These are phyloP conservation scores for Globisporangium paroecandrum DNA, from an alignment of 352 stramenopile genomes.

Conservation along the genomic window DNA sequence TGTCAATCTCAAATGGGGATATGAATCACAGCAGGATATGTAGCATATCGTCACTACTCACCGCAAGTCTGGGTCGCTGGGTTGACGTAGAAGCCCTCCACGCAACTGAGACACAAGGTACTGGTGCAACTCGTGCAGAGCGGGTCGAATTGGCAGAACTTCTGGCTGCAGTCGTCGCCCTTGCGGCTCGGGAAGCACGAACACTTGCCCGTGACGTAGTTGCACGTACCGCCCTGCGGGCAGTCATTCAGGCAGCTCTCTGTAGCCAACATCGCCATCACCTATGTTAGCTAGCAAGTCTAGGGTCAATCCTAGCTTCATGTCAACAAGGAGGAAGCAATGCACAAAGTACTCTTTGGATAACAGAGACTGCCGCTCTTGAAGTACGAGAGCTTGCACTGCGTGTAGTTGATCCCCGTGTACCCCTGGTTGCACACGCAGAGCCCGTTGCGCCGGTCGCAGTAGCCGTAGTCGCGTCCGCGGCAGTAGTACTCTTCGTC, in stretches of 20 bases:
- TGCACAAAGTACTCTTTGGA: conserved; percentile 52
- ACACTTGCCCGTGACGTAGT: conserved; percentile 89
- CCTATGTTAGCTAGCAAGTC: no score
- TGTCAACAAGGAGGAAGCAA: no score
- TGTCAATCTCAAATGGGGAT: not conserved
- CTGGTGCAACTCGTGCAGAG: conserved; percentile 87
- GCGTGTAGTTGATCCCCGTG: conserved; percentile 85
- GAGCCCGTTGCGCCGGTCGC: conserved; percentile 89
- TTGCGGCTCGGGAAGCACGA: conserved; percentile 63
- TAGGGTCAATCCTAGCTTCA: no score
- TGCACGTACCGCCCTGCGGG: conserved; percentile 78
- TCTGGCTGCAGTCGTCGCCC: conserved; percentile 79
- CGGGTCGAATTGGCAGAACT: conserved; percentile 68
- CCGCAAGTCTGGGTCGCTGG: conserved; percentile 64
- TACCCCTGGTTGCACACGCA: conserved; percentile 95
- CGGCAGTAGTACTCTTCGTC: conserved; percentile 91
- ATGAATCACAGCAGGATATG: not conserved
- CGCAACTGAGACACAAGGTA: conserved; percentile 77
- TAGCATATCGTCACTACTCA: conserved; percentile 7
- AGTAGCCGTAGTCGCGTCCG: conserved; percentile 91
- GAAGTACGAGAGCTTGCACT: conserved; percentile 89
- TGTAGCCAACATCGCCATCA: conserved; percentile 10
- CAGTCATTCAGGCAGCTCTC: conserved; percentile 88
- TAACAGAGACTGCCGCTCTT: conserved; percentile 82
- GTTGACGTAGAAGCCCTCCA: conserved; percentile 84